phyloP scores from a whole-genome alignment of 495 filamentous ascomycete species.

The Pyronema domesticum region DNA sequence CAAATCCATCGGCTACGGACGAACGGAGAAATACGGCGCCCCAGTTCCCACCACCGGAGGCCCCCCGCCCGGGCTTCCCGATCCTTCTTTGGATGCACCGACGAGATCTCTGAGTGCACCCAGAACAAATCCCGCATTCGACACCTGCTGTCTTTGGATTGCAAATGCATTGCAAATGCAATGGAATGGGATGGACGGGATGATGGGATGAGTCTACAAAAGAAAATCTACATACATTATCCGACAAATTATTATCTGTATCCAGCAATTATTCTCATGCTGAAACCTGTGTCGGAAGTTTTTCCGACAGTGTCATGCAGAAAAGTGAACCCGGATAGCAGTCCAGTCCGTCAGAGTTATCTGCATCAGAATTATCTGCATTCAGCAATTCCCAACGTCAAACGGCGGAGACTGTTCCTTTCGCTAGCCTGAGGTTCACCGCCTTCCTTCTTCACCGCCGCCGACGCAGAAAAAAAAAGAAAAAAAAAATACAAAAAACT shows the following conservation, averaged over 20 bases:
- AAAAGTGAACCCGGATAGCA: not conserved
- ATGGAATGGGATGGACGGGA: not conserved
- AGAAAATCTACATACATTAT: not conserved
- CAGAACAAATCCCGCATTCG: not conserved
- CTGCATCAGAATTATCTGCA: not conserved
- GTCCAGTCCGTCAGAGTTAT: not conserved
- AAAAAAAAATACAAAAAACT: not conserved
- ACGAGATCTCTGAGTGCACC: not conserved
- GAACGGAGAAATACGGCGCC: constrained; percentile 1
- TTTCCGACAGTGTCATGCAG: not conserved
- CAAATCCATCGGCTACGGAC: constrained; percentile 2
- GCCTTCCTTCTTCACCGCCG: not conserved
- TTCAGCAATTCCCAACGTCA: not conserved
- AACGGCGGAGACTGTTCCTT: not conserved
- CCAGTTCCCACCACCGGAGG: not conserved
- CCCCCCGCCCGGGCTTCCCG: constrained; percentile 2
- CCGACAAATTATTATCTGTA: too few species aligned
- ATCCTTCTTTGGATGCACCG: not conserved
- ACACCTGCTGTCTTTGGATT: not conserved
- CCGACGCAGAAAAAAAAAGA: not conserved
- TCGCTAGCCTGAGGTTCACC: not conserved
- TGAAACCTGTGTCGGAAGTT: not conserved
- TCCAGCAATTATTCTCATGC: too few species aligned
- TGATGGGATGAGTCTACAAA: not conserved
- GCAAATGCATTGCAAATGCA: too few species aligned